Conservation (phyloP, 169 alveolate species). For the Eimeria falciformis region DNA sequence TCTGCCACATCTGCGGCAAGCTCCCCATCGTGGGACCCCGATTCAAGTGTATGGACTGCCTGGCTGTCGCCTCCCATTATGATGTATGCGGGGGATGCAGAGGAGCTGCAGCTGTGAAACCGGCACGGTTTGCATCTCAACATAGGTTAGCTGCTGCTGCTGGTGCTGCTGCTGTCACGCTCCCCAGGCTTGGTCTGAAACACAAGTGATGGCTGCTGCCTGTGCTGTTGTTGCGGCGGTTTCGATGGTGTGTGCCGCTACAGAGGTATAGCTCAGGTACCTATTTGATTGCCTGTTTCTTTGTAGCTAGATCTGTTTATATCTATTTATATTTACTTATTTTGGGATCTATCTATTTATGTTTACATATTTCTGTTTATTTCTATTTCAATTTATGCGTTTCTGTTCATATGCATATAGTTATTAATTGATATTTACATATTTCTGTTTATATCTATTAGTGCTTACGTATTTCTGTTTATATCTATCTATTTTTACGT, state of each 20-base stretch:
- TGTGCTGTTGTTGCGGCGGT: too few relatives aligned
- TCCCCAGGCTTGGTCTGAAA: too few relatives aligned
- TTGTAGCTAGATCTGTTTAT: background rate
- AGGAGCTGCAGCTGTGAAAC: background rate
- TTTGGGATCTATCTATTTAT: background rate
- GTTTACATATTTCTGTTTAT: background rate
- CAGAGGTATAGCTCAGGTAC: too few relatives aligned
- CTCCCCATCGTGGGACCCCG: constrained; percentile 59
- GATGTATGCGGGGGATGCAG: constrained; percentile 60
- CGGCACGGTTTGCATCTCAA: constrained; percentile 20
- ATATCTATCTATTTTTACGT: too few relatives aligned
- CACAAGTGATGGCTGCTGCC: too few relatives aligned
- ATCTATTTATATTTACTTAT: background rate
- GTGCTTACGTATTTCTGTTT: too few relatives aligned
- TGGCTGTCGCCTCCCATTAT: background rate
- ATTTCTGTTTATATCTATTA: too few relatives aligned
- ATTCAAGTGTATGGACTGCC: constrained; percentile 47
- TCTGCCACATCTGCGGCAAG: constrained; percentile 41
- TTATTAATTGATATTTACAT: background rate
- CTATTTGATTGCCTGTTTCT: background rate
- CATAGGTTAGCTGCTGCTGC: background rate
- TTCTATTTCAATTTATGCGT: background rate
- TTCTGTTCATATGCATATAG: background rate
- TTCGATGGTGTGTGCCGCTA: too few relatives aligned
- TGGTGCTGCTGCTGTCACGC: background rate